Conservation (phyloP, 345 rosid species). For the Litchi chinensis region DNA sequence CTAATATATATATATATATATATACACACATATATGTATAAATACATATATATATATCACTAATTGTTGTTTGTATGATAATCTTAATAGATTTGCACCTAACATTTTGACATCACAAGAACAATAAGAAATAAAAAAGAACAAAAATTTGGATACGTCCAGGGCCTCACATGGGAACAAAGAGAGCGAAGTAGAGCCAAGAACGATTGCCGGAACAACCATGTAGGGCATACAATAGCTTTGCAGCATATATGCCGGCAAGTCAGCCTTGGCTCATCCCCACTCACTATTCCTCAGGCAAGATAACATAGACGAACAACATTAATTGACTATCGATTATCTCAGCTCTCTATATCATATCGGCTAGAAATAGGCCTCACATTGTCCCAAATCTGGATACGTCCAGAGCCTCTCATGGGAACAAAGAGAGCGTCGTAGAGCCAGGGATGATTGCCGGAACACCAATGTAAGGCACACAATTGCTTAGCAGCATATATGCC, state of each 20-base stretch:
- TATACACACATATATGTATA: no score
- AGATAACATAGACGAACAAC: not conserved
- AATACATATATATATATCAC: no score
- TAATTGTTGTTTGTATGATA: no score
- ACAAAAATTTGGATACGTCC: no score
- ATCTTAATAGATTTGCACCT: no score
- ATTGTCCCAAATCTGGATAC: no score
- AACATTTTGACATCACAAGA: no score
- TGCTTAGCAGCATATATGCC: not conserved
- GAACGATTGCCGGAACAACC: conserved; percentile 1
- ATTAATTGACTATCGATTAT: not conserved
- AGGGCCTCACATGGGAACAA: not conserved
- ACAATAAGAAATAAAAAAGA: no score
- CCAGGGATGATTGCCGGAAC: conserved; percentile 12
- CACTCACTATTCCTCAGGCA: conserved; percentile 3
- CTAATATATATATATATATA: no score
- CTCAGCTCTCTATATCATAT: no score
- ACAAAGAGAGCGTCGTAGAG: not conserved
- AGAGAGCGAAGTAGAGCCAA: not conserved
- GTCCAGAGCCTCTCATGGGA: not conserved
- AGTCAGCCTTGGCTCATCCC: conserved; percentile 17
- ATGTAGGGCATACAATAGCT: not conserved
- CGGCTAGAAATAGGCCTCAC: no score
- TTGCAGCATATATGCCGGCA: not conserved
- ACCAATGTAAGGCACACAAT: not conserved